Evolutionary conservation across 495 filamentous ascomycete species (phyloP), one percentile per base, ranked within the genome.

Genomic region (Bombardia bombarda): DNA sequence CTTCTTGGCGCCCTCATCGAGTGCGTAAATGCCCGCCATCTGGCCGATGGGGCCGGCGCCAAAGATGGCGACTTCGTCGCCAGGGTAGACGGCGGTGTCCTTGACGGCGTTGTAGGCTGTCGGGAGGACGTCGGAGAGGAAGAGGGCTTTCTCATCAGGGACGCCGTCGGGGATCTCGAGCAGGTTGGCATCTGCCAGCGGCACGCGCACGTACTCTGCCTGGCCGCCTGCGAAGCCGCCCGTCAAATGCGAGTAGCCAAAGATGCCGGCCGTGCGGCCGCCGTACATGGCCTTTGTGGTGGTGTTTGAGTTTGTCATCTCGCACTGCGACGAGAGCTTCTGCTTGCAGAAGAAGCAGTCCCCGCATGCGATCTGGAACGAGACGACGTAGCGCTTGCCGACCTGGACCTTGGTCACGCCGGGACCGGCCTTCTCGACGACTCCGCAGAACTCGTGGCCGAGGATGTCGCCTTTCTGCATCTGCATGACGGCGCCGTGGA

Each of bases 201-300:
- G 88, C 8, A 93, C 86, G 0, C 90, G 78, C 7, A 86, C 78
- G 45, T 89, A 94, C 60, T 95, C 90, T 8, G 88, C 84, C 57
- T 94, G 88, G 0, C 89, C 87, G 32, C 89, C 89, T 9, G 89
- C 86, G 55, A 89, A 95, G 2, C 90, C 90, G 3, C 88, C 87
- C 0, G 84, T 86, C 55, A 95, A 85, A 50, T 78, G 81, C n/a
- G 69, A 74, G 60, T 84, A 86, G 0, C 82, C 80, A 49, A 84
- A 86, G 62, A 80, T 78, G 51, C 86, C 87, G 1, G 86, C 84
- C 0, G 84, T 86, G 16, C 70, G 68, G 7, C 72, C 69, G 10
- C 82, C 84, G 47, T 86, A 93, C 80, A 95, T 78, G 36, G 67
- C 75, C 50, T 84, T 78, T 38, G 74, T 69, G 40, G 80, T 70